A percentile compares a stretch with the other conserved stretches of the same genome.
phyloP scores from a whole-genome alignment of 805 yeast species.

The Zygotorulaspora danielsina region DNA sequence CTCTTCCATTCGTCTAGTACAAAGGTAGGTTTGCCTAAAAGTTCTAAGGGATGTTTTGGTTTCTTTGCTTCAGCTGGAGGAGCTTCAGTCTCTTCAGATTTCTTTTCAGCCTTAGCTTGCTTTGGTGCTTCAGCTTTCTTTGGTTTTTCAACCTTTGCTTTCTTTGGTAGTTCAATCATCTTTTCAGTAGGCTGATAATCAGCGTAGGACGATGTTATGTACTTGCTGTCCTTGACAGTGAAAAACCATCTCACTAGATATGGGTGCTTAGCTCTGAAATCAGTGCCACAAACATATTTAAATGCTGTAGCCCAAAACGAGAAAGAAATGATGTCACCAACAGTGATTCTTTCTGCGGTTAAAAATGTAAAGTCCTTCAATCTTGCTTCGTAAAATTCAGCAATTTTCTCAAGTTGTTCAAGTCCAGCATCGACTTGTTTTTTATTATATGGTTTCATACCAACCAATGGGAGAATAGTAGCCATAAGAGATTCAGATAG shows the following conservation, averaged over 20 bases:
- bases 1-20: conserved; percentile 87
- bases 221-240: conserved; percentile 48
- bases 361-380: conserved; percentile 62
- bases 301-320: conserved; percentile 33
- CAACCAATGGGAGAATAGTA: conserved; percentile 55
- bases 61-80: conserved; percentile 53
- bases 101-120: conserved; percentile 42
- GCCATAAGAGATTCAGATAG: conserved; percentile 43
- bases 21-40: conserved; percentile 65
- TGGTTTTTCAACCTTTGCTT: conserved; percentile 44
- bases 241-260: conserved; percentile 67
- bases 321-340: conserved; percentile 31
- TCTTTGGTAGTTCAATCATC: conserved; percentile 67
- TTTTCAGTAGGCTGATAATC: conserved; percentile 56
- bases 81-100: conserved; percentile 34
- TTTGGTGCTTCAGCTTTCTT: conserved; percentile 36
- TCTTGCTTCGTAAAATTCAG: conserved; percentile 51
- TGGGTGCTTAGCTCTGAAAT: conserved; percentile 63
- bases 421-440: conserved; percentile 49
- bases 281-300: conserved; percentile 53
- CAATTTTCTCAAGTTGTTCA: conserved; percentile 39
- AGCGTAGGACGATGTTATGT: conserved; percentile 45
- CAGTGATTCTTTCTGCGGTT: conserved; percentile 63
- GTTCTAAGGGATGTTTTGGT: conserved; percentile 86
- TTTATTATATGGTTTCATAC: conserved; percentile 75